Evolutionary conservation across 73 alveolate genomes (phyloP), one percentile per base, ranked within the genome.

Genomic region (Paramecium tetraurelia): DNA sequence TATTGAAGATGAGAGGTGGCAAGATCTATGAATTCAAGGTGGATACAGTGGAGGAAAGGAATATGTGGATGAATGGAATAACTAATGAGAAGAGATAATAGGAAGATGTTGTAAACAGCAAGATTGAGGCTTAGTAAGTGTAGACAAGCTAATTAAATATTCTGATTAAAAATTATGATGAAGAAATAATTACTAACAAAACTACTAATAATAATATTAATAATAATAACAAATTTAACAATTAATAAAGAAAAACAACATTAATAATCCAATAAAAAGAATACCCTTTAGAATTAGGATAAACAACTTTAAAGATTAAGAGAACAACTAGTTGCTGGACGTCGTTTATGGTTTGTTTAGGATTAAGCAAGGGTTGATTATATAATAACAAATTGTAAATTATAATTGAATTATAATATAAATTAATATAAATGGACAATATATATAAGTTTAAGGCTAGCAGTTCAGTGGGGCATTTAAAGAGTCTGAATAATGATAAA

Each of bases 371-470:
- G 33, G 4, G 29, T 53, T 53, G 69, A 53, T 53, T 48, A 48
- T 48, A n/a, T 48, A 53, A 53, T 53, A 53, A 53, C 69, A 53
- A 53, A 53, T 53, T 53, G 21, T 53, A 53, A 53, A 53, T 53
- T 53, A 53, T 50, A 50, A 50, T 16, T 50, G 68, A 16, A 3
- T 50, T 12, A 50, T 53, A 53, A 4, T 53, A 18, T 53, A 18
- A 53, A 53, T 53, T 53, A 63, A 27, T 63, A 63, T 63, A 31
- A 27, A 75, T 75, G 87, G 87, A 75, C 36, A 75, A 75, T 22
- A 75, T 75, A 14, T 75, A 75, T 41, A 75, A 75, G 35, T 75
- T 75, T 41, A 75, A 75, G 87, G 87, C 68, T 5, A 41, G 87
- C 10, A 29, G 7, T 35, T 38, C 68, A 29, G 87, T 41, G 7